Percentiles rank a stretch among this genome's conserved stretches.
phyloP scores from a whole-genome alignment of 2,329 filamentous ascomycete species.

The Talaromyces sp. region DNA sequence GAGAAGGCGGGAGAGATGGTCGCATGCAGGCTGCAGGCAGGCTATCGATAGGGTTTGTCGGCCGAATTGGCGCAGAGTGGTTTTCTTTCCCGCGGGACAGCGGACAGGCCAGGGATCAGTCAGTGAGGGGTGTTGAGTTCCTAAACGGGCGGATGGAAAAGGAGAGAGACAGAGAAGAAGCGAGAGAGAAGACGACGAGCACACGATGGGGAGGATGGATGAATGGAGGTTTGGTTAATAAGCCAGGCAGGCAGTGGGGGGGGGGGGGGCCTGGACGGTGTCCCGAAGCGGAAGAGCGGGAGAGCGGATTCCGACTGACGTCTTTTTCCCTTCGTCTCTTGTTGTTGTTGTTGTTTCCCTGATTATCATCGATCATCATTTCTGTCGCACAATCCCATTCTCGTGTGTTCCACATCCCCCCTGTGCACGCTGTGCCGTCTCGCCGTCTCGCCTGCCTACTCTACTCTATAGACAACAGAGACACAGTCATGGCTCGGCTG shows the following conservation, averaged over 20 bases:
- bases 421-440: not conserved
- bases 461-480: not conserved
- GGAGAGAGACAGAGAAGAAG: not conserved
- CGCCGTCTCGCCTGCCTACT: not conserved
- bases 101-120: not conserved
- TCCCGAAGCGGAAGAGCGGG: constrained; percentile 7
- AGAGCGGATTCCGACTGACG: not conserved
- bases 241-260: not conserved
- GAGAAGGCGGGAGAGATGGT: not conserved
- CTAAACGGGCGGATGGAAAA: not conserved
- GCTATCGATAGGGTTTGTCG: not conserved
- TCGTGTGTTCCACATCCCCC: not conserved
- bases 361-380: not conserved
- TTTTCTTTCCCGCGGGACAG: not conserved
- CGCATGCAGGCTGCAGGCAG: not conserved
- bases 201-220: not conserved
- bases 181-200: not conserved
- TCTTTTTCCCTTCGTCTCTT: not conserved
- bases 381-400: not conserved
- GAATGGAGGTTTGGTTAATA: not conserved
- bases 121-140: not conserved
- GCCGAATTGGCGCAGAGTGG: not conserved
- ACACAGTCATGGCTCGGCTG: not conserved
- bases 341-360: not conserved
- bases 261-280: constrained; percentile 4